These are phyloP conservation scores for Gnaphalium uliginosum DNA, from an alignment of 129 eudicot species.

Conservation along the genomic window DNA sequence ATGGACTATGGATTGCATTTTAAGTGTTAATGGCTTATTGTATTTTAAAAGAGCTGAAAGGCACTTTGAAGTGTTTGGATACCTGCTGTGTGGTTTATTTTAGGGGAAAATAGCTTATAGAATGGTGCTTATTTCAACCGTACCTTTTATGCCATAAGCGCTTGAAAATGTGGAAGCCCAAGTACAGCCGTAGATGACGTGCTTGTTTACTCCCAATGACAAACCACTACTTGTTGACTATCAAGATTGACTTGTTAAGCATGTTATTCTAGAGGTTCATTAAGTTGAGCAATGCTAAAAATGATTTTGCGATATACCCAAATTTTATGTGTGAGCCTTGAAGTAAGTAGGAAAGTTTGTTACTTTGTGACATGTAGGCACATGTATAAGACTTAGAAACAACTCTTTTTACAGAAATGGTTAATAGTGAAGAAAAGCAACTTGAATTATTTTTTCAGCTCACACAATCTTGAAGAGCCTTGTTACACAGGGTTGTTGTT, in stretches of 20 bases:
- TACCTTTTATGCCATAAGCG: no score
- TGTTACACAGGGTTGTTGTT: not conserved
- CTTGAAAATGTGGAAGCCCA: no score
- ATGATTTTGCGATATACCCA: not conserved
- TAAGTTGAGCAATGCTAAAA: not conserved
- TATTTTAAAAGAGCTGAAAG: no score
- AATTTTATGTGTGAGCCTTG: not conserved
- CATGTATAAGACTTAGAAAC: not conserved
- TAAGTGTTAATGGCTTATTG: not conserved
- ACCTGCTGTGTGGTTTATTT: no score
- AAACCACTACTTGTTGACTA: not conserved
- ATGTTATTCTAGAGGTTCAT: not conserved
- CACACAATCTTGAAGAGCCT: conserved; percentile 17
- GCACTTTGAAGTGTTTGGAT: no score
- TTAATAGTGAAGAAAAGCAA: not conserved
- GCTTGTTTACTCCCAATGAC: not conserved
- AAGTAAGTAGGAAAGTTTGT: not conserved
- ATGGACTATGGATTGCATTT: not conserved
- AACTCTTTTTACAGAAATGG: not conserved
- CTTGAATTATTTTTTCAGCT: not conserved
- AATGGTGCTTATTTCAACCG: no score
- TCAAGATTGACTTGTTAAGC: not conserved
- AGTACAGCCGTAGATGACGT: not conserved
- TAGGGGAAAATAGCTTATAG: no score
- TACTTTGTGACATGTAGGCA: not conserved